These are phyloP conservation scores for Psilocybe subaeruginosa DNA, from an alignment of 768 basidiomycete genomes.

Conservation along the genomic window DNA sequence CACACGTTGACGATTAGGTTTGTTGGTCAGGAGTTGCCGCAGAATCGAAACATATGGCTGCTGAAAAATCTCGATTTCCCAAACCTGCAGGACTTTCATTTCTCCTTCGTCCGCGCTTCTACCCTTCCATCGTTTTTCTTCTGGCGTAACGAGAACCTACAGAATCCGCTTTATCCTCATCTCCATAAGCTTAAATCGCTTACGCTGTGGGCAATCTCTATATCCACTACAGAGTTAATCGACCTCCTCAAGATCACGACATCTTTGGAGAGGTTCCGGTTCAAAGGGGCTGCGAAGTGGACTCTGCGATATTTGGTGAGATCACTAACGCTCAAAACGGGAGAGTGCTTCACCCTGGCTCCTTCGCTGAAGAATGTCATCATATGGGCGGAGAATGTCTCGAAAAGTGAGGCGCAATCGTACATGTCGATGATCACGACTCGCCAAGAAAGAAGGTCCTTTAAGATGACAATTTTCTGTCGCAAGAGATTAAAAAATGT, in stretches of 20 bases:
- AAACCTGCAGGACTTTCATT: background rate
- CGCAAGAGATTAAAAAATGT: background rate
- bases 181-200: background rate
- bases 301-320: background rate
- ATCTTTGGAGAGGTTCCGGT: background rate
- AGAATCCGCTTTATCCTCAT: background rate
- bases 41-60: background rate
- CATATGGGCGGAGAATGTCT: background rate
- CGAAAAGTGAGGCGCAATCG: background rate
- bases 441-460: background rate
- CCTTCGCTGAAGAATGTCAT: background rate
- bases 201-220: background rate
- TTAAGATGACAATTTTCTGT: slow-evolving; percentile 1
- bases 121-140: background rate
- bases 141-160: background rate
- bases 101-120: background rate
- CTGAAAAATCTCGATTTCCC: background rate
- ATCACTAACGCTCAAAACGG: background rate
- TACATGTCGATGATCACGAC: background rate
- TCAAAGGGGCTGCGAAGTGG: background rate
- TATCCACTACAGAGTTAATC: background rate
- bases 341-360: background rate
- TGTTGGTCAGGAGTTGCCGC: background rate
- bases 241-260: background rate
- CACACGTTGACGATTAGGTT: background rate